phyloP scores from a whole-genome alignment of 176 grass and related monocot species.

The Avena insularis region DNA sequence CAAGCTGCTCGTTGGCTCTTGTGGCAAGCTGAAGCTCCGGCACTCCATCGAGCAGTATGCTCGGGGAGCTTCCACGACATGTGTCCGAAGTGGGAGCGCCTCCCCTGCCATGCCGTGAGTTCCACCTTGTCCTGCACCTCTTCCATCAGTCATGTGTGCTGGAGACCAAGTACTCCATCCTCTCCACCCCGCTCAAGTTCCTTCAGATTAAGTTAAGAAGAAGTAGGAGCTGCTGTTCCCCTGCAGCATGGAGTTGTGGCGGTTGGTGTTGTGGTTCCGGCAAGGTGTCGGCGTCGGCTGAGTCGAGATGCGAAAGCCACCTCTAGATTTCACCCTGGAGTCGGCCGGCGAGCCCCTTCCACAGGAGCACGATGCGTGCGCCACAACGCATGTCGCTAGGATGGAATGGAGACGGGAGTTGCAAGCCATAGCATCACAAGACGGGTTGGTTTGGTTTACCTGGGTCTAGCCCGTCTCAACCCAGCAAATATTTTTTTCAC shows the following conservation, averaged over 20 bases:
- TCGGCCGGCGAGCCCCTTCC: too few species aligned
- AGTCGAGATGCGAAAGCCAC: too few species aligned
- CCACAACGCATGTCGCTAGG: too few species aligned
- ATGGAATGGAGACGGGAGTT: neutral
- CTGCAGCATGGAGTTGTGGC: constrained; percentile 38
- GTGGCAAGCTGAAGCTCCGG: constrained; percentile 10
- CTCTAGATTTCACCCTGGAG: too few species aligned
- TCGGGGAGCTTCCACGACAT: constrained; percentile 51
- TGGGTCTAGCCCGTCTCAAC: too few species aligned
- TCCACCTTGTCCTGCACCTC: constrained; percentile 46
- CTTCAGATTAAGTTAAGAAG: neutral
- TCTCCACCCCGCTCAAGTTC: constrained; percentile 24
- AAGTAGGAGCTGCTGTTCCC: constrained; percentile 46
- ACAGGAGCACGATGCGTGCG: neutral
- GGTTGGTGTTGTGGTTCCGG: constrained; percentile 38
- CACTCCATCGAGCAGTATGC: constrained; percentile 32
- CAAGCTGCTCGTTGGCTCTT: constrained; percentile 39
- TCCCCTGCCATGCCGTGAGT: neutral
- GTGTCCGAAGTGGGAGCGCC: neutral
- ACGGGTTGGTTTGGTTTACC: too few species aligned
- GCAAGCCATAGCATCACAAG: too few species aligned
- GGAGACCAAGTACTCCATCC: constrained; percentile 27
- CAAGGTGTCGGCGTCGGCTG: neutral
- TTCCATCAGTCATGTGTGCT: constrained; percentile 6
- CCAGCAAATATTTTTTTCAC: too few species aligned